Evolutionary conservation across 768 basidiomycete genomes (phyloP).

Genomic region (Phylloporus sp.): DNA sequence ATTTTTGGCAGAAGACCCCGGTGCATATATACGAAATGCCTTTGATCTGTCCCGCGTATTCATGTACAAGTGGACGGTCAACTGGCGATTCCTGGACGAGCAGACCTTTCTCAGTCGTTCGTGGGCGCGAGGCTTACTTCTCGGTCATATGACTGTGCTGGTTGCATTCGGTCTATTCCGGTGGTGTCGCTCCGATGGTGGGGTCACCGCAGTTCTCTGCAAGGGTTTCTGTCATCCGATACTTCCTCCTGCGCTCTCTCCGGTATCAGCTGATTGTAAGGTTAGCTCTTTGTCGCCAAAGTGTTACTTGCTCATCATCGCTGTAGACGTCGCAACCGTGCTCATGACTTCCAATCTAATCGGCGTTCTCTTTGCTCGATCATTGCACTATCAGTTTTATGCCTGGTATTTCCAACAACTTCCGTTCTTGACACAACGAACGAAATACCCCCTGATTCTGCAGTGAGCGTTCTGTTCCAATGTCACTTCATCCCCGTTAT

Average conservation of each 20-base stretch:
- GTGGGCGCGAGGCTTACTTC: slow-evolving; percentile 61
- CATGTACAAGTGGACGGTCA: slow-evolving; percentile 96
- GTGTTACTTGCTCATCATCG: slow-evolving; percentile 12
- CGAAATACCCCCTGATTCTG: slow-evolving; percentile 54
- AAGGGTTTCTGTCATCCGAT: slow-evolving; percentile 52
- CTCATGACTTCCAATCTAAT: slow-evolving; percentile 90
- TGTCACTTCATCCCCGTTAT: slow-evolving; percentile 1
- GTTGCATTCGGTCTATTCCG: slow-evolving; percentile 61
- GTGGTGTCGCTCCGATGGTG: slow-evolving; percentile 79
- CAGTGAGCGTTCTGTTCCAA: slow-evolving; percentile 45
- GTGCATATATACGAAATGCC: slow-evolving; percentile 68
- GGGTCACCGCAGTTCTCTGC: slow-evolving; percentile 51
- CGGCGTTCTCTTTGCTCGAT: slow-evolving; percentile 88
- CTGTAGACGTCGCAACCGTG: slow-evolving; percentile 69
- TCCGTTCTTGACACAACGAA: slow-evolving; percentile 78
- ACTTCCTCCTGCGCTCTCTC: slow-evolving; percentile 42
- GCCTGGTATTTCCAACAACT: slow-evolving; percentile 94
- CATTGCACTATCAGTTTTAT: slow-evolving; percentile 97
- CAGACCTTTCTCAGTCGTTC: slow-evolving; percentile 62
- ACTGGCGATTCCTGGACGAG: slow-evolving; percentile 88
- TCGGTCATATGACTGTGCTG: slow-evolving; percentile 60
- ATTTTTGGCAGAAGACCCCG: slow-evolving; percentile 59
- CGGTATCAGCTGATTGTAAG: slow-evolving; percentile 65
- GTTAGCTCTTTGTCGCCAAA: slow-evolving; percentile 7
- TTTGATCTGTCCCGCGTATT: slow-evolving; percentile 89